Evolutionary conservation across 495 filamentous ascomycete species (phyloP).

Genomic region (Lepidopterella palustris): DNA sequence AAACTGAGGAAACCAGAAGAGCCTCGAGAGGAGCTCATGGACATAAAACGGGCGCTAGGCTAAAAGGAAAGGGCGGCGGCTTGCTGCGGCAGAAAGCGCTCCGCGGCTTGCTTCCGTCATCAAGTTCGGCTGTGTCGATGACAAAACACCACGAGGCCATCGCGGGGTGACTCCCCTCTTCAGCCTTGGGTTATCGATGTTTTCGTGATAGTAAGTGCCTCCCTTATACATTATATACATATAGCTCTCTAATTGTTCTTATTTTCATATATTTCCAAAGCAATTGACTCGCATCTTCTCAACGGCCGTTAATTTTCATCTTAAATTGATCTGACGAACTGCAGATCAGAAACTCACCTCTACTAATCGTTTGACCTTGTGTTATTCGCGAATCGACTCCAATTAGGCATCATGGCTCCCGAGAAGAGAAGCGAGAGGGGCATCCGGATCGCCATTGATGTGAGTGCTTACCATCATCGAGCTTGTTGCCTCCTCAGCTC

Average conservation of each 20-base stretch:
- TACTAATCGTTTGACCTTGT: neutral
- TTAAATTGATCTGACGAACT: too few species aligned
- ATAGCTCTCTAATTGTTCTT: too few species aligned
- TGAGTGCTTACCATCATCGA: slow-evolving; percentile 2
- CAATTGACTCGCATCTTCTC: too few species aligned
- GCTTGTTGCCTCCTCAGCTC: neutral
- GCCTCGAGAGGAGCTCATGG: neutral
- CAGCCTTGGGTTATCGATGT: neutral
- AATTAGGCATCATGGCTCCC: slow-evolving; percentile 18
- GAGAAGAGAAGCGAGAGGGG: slow-evolving; percentile 24
- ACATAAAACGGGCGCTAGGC: neutral
- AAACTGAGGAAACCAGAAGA: neutral
- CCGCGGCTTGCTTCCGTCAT: neutral
- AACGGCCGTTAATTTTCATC: too few species aligned
- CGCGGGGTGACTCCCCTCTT: neutral
- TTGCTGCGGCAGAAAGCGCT: neutral
- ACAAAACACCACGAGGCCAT: slow-evolving; percentile 5
- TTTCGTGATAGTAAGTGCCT: neutral
- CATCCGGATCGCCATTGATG: slow-evolving; percentile 40
- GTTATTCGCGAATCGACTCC: neutral
- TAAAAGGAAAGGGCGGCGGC: neutral
- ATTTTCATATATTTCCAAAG: too few species aligned
- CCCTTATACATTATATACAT: too few species aligned
- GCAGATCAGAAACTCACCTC: neutral
- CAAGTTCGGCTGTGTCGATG: neutral